phyloP scores from a whole-genome alignment of 177 flowering plant genomes.

The Vitis hybrid region DNA sequence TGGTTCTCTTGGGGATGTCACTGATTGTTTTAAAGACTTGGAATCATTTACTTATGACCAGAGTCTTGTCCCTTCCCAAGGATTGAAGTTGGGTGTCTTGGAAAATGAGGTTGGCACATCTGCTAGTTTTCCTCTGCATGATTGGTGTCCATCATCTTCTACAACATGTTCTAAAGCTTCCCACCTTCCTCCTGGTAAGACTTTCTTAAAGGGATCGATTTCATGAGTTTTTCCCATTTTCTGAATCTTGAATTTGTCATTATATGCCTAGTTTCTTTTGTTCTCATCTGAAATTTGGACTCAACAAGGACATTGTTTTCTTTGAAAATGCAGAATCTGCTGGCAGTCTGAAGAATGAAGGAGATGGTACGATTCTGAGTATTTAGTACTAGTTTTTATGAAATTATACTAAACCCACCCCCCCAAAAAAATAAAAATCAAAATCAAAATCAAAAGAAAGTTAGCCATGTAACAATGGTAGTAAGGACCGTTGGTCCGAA shows the following conservation, averaged over 20 bases:
- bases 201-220: conserved; percentile 2
- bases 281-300: not conserved
- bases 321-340: conserved; percentile 22
- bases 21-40: conserved; percentile 39
- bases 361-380: conserved; percentile 24
- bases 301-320: conserved; percentile 8
- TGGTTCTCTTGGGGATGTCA: conserved; percentile 29
- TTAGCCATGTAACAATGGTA: too few relatives aligned
- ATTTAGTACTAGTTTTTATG: not conserved
- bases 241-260: not conserved
- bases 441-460: too few relatives aligned
- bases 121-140: conserved; percentile 11
- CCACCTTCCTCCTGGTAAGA: conserved; percentile 34
- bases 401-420: too few relatives aligned
- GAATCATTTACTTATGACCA: conserved; percentile 51
- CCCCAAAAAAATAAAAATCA: too few relatives aligned
- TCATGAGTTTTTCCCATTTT: not conserved
- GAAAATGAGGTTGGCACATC: conserved; percentile 14
- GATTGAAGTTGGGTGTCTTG: conserved; percentile 12
- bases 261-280: not conserved
- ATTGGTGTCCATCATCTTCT: conserved; percentile 24
- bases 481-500: too few relatives aligned
- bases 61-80: conserved; percentile 42
- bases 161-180: conserved; percentile 24
- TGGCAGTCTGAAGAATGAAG: conserved; percentile 18